These are phyloP conservation scores for Pyrenochaeta sp. DNA, from an alignment of 2,329 filamentous ascomycete species.

Conservation along the genomic window DNA sequence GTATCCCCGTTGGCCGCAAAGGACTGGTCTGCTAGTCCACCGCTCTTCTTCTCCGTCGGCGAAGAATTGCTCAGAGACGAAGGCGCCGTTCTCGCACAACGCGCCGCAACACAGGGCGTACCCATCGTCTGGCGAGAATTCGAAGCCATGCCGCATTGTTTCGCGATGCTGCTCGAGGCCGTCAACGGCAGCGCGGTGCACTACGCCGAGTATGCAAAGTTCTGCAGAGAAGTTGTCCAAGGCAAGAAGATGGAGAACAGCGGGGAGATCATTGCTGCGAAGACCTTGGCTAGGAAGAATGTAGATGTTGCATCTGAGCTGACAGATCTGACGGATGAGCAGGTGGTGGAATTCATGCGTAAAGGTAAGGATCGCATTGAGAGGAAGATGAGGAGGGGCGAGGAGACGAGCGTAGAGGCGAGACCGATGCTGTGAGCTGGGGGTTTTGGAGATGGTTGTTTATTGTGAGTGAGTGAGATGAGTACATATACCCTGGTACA, in stretches of 20 bases:
- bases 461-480: too few species aligned
- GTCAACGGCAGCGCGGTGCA: constrained; percentile 39
- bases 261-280: constrained; percentile 38
- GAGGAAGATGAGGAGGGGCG: constrained; percentile 23
- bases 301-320: constrained; percentile 35
- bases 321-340: constrained; percentile 39
- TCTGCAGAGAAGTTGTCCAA: constrained; percentile 40
- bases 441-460: too few species aligned
- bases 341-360: constrained; percentile 40
- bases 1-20: constrained; percentile 66
- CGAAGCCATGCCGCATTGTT: constrained; percentile 82
- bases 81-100: constrained; percentile 65
- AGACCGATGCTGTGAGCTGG: constrained; percentile 29
- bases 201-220: constrained; percentile 46
- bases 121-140: constrained; percentile 73
- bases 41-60: constrained; percentile 72
- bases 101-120: constrained; percentile 65
- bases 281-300: constrained; percentile 33
- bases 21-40: constrained; percentile 69
- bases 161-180: constrained; percentile 53
- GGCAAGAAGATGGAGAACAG: constrained; percentile 24
- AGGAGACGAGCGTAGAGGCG: constrained; percentile 21
- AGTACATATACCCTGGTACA: too few species aligned
- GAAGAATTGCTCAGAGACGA: constrained; percentile 78
- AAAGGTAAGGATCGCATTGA: constrained; percentile 32